phyloP scores from a whole-genome alignment of 2,329 filamentous ascomycete genomes.

The Talaromyces sp. region DNA sequence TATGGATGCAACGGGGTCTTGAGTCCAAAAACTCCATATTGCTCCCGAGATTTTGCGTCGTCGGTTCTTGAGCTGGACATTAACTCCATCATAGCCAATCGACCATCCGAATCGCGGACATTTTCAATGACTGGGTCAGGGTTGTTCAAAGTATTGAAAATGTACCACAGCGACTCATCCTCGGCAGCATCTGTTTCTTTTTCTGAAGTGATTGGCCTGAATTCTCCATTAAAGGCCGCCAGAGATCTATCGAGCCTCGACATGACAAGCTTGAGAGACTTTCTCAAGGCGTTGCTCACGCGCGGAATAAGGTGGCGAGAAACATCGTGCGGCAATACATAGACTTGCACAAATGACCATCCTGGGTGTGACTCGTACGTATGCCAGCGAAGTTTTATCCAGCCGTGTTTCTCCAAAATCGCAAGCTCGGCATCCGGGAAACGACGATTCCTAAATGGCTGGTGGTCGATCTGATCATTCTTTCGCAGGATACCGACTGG shows the following conservation, averaged over 20 bases:
- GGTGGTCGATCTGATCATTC: not conserved
- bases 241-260: conserved; percentile 33
- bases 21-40: conserved; percentile 28
- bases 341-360: conserved; percentile 28
- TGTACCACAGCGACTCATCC: conserved; percentile 46
- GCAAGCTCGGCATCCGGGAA: conserved; percentile 21
- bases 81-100: conserved; percentile 32
- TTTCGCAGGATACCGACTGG: conserved; percentile 27
- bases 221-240: conserved; percentile 34
- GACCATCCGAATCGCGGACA: conserved; percentile 28
- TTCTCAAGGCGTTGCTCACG: conserved; percentile 26
- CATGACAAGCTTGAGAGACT: conserved; percentile 35
- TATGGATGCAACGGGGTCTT: conserved; percentile 67
- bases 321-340: conserved; percentile 37
- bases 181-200: conserved; percentile 18
- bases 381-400: conserved; percentile 28
- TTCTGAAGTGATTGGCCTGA: conserved; percentile 7
- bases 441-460: not conserved
- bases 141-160: conserved; percentile 45
- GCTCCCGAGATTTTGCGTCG: conserved; percentile 12
- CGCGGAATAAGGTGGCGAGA: conserved; percentile 29
- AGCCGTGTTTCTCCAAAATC: conserved; percentile 26
- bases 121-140: conserved; percentile 28
- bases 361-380: conserved; percentile 12
- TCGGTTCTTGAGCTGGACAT: conserved; percentile 19